Conservation (phyloP, 2,329 filamentous ascomycete species). For the Hymenoscyphus fructigenus region DNA sequence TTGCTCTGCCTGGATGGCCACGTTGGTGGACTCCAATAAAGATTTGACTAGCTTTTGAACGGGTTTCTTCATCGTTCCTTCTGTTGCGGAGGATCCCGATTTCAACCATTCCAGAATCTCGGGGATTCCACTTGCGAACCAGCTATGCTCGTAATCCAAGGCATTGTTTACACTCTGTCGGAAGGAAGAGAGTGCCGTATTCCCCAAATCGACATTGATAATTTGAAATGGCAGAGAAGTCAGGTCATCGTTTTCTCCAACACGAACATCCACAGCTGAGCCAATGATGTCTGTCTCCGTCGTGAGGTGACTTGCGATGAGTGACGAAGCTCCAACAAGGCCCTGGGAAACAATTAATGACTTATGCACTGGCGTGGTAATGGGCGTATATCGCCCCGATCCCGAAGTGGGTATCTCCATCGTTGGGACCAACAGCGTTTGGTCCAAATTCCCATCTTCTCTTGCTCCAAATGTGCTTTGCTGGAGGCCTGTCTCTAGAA, state of each 20-base stretch:
- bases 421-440: conserved; percentile 71
- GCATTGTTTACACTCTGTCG: conserved; percentile 69
- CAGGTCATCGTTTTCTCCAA: conserved; percentile 33
- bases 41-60: conserved; percentile 67
- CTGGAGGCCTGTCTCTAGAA: conserved; percentile 53
- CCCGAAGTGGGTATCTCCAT: conserved; percentile 68
- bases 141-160: conserved; percentile 69
- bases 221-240: conserved; percentile 48
- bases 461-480: conserved; percentile 28
- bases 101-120: conserved; percentile 65
- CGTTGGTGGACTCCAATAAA: conserved; percentile 56
- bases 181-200: conserved; percentile 63
- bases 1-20: conserved; percentile 52
- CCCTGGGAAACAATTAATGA: conserved; percentile 73
- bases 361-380: conserved; percentile 82
- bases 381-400: conserved; percentile 61
- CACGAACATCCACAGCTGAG: conserved; percentile 58
- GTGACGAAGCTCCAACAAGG: conserved; percentile 62
- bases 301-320: conserved; percentile 42
- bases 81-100: conserved; percentile 40
- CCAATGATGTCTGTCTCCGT: conserved; percentile 44
- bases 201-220: conserved; percentile 64
- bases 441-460: conserved; percentile 48
- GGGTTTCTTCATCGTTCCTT: conserved; percentile 59
- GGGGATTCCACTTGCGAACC: conserved; percentile 71